These are phyloP conservation scores for Conticribra weissflogii DNA, from an alignment of 108 stramenopile species.

Conservation along the genomic window DNA sequence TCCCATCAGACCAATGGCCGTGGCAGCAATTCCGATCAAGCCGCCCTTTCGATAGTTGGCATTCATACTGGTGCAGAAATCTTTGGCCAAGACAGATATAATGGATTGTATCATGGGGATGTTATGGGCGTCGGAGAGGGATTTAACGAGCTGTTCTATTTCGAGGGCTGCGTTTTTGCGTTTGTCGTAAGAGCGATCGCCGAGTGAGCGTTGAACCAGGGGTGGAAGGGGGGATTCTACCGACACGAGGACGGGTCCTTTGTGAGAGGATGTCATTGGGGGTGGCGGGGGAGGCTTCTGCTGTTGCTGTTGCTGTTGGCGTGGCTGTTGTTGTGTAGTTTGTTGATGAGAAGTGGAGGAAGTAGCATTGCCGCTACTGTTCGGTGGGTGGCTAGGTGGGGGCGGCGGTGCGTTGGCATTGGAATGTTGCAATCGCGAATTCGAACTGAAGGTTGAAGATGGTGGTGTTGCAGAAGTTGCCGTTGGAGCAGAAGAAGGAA, in stretches of 20 bases:
- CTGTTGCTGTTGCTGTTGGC: constrained; percentile 15
- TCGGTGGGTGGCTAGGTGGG: constrained; percentile 17
- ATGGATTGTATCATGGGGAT: constrained; percentile 83
- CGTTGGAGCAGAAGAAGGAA: neutral
- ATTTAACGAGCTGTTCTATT: constrained; percentile 93
- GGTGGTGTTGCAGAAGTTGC: neutral
- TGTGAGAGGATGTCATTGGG: constrained; percentile 5
- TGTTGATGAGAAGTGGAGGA: constrained; percentile 19
- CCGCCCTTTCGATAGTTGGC: constrained; percentile 98
- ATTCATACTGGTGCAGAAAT: constrained; percentile 97
- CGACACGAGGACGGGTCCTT: constrained; percentile 45
- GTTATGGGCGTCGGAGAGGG: constrained; percentile 82
- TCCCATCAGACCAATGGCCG: constrained; percentile 93
- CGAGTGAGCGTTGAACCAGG: constrained; percentile 84
- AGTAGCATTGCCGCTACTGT: constrained; percentile 4
- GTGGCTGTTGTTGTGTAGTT: too few relatives aligned
- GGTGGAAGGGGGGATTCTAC: constrained; percentile 85
- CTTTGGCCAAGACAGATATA: constrained; percentile 88
- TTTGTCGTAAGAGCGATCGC: constrained; percentile 99
- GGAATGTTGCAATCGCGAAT: neutral
- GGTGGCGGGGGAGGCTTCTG: constrained; percentile 7
- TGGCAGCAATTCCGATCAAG: constrained; percentile 95
- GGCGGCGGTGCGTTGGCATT: constrained; percentile 17
- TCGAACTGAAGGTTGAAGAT: neutral
- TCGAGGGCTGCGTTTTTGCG: constrained; percentile 98